These are phyloP conservation scores for Leishmania arabica DNA, from an alignment of 208 protist genomes.

Conservation along the genomic window DNA sequence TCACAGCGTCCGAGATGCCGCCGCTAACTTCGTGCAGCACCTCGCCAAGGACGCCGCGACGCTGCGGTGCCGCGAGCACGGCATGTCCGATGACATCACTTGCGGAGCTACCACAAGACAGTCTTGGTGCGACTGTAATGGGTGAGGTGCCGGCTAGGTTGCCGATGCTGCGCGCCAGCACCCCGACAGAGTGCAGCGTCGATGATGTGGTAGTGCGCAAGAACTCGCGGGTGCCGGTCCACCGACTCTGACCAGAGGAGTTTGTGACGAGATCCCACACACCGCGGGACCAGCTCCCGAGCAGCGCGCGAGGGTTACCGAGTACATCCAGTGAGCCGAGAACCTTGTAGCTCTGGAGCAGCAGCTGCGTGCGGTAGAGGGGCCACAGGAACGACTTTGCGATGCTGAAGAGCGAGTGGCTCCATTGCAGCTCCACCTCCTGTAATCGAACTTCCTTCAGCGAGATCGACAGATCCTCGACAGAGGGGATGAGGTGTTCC, in stretches of 20 bases:
- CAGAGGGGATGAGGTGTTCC: constrained; percentile 46
- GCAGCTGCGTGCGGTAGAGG: constrained; percentile 58
- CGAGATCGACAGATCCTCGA: constrained; percentile 39
- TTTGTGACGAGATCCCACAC: constrained; percentile 54
- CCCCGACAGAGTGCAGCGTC: constrained; percentile 72
- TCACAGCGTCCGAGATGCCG: constrained; percentile 50
- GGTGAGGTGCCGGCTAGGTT: constrained; percentile 30
- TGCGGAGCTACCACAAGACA: neutral
- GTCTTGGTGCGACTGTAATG: no score
- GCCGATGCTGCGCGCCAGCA: constrained; percentile 61
- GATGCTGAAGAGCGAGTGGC: constrained; percentile 20
- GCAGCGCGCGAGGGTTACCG: constrained; percentile 70
- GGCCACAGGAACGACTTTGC: constrained; percentile 47
- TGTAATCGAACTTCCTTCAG: constrained; percentile 33
- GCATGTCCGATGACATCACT: neutral
- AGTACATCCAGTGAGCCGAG: constrained; percentile 74
- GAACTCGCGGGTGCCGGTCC: constrained; percentile 55
- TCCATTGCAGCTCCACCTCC: constrained; percentile 44
- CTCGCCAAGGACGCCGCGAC: constrained; percentile 37
- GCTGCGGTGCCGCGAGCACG: neutral
- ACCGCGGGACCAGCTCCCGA: constrained; percentile 57
- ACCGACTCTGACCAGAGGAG: constrained; percentile 36
- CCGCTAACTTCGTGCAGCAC: constrained; percentile 38
- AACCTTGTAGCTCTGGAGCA: constrained; percentile 79
- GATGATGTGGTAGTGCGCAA: constrained; percentile 58